phyloP scores from a whole-genome alignment of 148 eudicot species.

The Rhododendron simsii region DNA sequence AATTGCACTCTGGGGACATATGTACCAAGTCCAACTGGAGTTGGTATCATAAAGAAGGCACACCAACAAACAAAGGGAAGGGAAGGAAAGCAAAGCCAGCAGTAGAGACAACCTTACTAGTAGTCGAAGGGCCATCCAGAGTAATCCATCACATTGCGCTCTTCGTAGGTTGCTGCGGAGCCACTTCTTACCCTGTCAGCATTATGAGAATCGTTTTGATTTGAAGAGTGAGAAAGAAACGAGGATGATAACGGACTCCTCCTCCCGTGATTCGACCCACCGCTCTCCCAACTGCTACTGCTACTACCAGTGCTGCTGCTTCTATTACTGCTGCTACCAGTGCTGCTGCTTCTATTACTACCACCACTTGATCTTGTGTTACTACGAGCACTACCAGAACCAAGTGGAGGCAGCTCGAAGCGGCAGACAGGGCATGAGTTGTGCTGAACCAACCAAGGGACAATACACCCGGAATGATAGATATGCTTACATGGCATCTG shows the following conservation, averaged over 20 bases:
- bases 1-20: constrained; percentile 14
- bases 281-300: constrained; percentile 30
- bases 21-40: constrained; percentile 26
- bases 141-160: constrained; percentile 47
- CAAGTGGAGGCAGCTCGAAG: constrained; percentile 58
- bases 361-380: constrained; percentile 25
- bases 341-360: constrained; percentile 20
- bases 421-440: constrained; percentile 98
- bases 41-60: constrained; percentile 22
- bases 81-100: constrained; percentile 13
- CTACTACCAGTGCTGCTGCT: constrained; percentile 16
- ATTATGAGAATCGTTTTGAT: constrained; percentile 31
- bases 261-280: constrained; percentile 42
- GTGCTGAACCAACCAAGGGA: constrained; percentile 92
- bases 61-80: constrained; percentile 12
- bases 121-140: constrained; percentile 66
- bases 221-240: constrained; percentile 80
- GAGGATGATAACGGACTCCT: constrained; percentile 68
- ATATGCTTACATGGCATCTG: constrained; percentile 87
- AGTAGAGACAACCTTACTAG: constrained; percentile 21
- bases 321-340: background rate
- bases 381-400: constrained; percentile 30
- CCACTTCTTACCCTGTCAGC: constrained; percentile 35
- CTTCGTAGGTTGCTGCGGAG: constrained; percentile 33
- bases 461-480: constrained; percentile 84